A percentile compares a stretch with the other conserved stretches of the same genome.
These are phyloP conservation scores for Tetrapisispora iriomotensis DNA, from an alignment of 805 yeast species.

Conservation along the genomic window DNA sequence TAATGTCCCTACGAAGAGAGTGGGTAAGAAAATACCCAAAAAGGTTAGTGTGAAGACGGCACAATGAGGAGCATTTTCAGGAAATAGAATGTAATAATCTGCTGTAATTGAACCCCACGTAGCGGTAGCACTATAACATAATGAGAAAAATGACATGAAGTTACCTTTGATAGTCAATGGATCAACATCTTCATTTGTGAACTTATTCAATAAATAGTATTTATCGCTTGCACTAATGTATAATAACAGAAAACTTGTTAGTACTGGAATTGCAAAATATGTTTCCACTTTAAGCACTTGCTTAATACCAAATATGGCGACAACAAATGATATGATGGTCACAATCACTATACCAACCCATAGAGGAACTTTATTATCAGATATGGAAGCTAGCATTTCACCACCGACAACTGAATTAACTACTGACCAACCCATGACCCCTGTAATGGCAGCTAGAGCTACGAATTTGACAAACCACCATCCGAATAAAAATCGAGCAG, in stretches of 20 bases:
- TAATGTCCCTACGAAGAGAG: constrained; percentile 64
- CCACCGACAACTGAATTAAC: constrained; percentile 88
- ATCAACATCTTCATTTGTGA: constrained; percentile 26
- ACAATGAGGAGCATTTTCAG: constrained; percentile 52
- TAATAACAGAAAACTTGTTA: constrained; percentile 54
- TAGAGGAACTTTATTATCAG: constrained; percentile 56
- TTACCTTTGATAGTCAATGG: constrained; percentile 47
- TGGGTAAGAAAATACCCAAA: constrained; percentile 58
- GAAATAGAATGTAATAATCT: constrained; percentile 75
- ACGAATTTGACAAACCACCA: constrained; percentile 77
- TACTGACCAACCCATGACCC: constrained; percentile 88
- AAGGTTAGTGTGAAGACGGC: constrained; percentile 54
- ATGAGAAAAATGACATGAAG: constrained; percentile 61
- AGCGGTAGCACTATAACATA: constrained; percentile 67
- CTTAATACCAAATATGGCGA: constrained; percentile 72
- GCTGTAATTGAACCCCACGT: constrained; percentile 87
- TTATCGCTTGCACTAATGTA: constrained; percentile 51
- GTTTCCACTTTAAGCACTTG: constrained; percentile 62
- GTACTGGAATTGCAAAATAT: constrained; percentile 56
- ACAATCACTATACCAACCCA: constrained; percentile 69
- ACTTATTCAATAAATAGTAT: constrained; percentile 29
- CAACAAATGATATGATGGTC: constrained; percentile 49
- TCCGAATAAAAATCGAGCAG: constrained; percentile 72
- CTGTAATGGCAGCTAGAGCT: constrained; percentile 59
- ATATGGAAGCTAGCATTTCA: constrained; percentile 59